A percentile compares a stretch with the other conserved stretches of the same genome.
phyloP scores from a whole-genome alignment of 495 filamentous ascomycete species.

The Geoglossum glabrum region DNA sequence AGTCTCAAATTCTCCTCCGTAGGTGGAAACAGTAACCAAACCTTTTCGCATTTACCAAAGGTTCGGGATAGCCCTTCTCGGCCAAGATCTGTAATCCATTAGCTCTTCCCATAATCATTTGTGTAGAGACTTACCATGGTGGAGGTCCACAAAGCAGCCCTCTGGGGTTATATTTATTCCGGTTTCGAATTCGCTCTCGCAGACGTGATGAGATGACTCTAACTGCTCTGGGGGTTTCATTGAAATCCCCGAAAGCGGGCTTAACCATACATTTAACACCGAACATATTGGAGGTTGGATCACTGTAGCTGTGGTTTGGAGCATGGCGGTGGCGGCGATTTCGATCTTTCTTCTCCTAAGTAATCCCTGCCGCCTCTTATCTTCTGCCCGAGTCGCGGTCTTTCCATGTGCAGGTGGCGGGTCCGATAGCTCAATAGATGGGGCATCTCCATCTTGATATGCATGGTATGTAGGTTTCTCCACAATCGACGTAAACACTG shows the following conservation, averaged over 20 bases:
- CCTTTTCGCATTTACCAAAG: not conserved
- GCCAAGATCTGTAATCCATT: not conserved
- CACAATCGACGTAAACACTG: not conserved
- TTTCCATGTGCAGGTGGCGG: not conserved
- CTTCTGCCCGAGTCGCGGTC: not conserved
- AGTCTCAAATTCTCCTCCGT: not conserved
- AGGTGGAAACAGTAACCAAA: not conserved
- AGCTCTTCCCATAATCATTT: not conserved
- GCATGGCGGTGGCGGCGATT: not conserved
- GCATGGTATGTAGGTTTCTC: not conserved
- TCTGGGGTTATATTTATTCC: not conserved
- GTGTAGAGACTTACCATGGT: not conserved
- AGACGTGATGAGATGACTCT: not conserved
- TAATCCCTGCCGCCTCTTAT: not conserved
- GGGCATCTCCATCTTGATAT: not conserved
- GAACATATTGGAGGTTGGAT: not conserved
- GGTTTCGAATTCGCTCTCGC: not conserved
- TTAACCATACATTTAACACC: not conserved
- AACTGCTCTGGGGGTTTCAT: not conserved
- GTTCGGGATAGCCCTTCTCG: not conserved
- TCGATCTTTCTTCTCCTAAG: not conserved
- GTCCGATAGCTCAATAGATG: not conserved
- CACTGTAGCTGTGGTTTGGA: not conserved
- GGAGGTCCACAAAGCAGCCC: not conserved
- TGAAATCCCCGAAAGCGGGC: not conserved